Evolutionary conservation across 805 yeast genomes (phyloP).

Genomic region (Sugiyamaella americana): DNA sequence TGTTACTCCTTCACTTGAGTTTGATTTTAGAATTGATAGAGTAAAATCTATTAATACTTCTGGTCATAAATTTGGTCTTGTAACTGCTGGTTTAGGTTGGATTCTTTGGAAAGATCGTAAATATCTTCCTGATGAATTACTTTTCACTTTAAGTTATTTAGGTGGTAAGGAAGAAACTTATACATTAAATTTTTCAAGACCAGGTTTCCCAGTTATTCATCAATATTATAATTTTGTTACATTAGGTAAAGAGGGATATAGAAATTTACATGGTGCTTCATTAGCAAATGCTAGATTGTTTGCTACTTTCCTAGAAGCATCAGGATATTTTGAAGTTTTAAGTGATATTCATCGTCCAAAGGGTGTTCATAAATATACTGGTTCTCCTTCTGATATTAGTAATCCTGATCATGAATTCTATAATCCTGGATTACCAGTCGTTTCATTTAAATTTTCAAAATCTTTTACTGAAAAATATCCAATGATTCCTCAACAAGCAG

Average conservation of each 20-base stretch:
- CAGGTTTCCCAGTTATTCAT: conserved; percentile 85
- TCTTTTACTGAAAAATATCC: conserved; percentile 56
- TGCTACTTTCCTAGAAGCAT: conserved; percentile 53
- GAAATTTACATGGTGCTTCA: conserved; percentile 53
- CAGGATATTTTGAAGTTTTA: conserved; percentile 63
- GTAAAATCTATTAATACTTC: conserved; percentile 83
- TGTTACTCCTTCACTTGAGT: conserved; percentile 61
- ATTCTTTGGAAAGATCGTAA: conserved; percentile 67
- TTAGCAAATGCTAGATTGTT: conserved; percentile 66
- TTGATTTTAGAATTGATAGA: conserved; percentile 78
- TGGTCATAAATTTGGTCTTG: conserved; percentile 89
- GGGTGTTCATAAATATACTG: conserved; percentile 30
- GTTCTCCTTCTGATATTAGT: conserved; percentile 8
- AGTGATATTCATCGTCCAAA: conserved; percentile 67
- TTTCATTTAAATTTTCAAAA: conserved; percentile 69
- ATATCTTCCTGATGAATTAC: conserved; percentile 62
- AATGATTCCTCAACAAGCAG: conserved; percentile 71
- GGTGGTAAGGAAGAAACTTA: conserved; percentile 88
- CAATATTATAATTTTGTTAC: conserved; percentile 78
- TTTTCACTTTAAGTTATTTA: conserved; percentile 73
- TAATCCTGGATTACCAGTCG: conserved; percentile 82
- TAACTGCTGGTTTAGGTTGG: conserved; percentile 93
- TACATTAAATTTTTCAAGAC: conserved; percentile 83
- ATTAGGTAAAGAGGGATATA: conserved; percentile 68
- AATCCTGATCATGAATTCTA: conserved; percentile 34